These are phyloP conservation scores for Epicoccum nigrum DNA, from an alignment of 2,329 filamentous ascomycete species.

Conservation along the genomic window DNA sequence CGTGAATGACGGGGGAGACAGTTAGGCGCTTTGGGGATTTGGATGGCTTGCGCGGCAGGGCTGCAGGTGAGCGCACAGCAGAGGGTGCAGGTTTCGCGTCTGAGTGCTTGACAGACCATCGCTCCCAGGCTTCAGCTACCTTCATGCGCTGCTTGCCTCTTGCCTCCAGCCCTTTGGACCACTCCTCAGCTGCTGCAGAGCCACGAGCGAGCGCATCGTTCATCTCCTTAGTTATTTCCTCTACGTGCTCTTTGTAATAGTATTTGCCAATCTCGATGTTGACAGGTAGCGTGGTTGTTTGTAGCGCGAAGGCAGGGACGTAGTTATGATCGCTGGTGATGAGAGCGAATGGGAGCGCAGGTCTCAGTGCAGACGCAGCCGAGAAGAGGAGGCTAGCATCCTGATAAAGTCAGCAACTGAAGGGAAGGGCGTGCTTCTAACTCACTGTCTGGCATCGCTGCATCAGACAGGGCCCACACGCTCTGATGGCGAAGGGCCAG, in stretches of 20 bases:
- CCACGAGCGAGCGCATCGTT: slow-evolving; percentile 69
- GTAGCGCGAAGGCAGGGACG: slow-evolving; percentile 62
- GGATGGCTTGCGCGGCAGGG: slow-evolving; percentile 24
- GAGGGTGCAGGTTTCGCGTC: slow-evolving; percentile 29
- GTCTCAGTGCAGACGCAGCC: slow-evolving; percentile 64
- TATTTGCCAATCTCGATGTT: slow-evolving; percentile 66
- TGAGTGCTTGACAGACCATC: slow-evolving; percentile 64
- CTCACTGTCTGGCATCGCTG: slow-evolving; percentile 68
- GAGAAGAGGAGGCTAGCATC: slow-evolving; percentile 73
- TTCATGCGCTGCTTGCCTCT: slow-evolving; percentile 66
- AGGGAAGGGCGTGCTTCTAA: slow-evolving; percentile 12
- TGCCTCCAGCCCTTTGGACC: slow-evolving; percentile 74
- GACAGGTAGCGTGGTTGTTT: slow-evolving; percentile 56
- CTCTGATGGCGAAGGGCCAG: slow-evolving; percentile 73
- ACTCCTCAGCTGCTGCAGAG: slow-evolving; percentile 73
- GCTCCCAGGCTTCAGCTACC: slow-evolving; percentile 74
- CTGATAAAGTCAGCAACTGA: slow-evolving; percentile 51
- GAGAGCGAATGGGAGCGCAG: slow-evolving; percentile 73
- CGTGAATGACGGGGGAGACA: slow-evolving; percentile 41
- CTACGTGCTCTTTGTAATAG: slow-evolving; percentile 68
- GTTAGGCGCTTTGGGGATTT: slow-evolving; percentile 36
- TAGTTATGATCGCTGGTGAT: slow-evolving; percentile 67
- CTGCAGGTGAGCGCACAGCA: slow-evolving; percentile 24
- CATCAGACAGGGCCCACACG: slow-evolving; percentile 71
- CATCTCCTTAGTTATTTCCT: slow-evolving; percentile 67